Base-by-base conservation (phyloP, 2,329 filamentous ascomycete genomes). In the Cucurbitaria berberidis region DNA sequence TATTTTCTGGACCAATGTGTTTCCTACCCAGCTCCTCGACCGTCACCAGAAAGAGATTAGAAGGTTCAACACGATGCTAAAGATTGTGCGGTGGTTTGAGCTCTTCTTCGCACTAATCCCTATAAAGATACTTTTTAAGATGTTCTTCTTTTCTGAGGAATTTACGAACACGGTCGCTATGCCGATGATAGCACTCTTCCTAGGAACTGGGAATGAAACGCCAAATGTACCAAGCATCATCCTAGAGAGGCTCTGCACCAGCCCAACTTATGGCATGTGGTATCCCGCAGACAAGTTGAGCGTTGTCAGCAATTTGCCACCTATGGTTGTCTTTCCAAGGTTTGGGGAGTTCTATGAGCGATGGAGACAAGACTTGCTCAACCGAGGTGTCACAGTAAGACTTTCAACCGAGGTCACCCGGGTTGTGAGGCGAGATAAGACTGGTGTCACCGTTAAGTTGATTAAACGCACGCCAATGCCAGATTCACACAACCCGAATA, bases 201-300 rank as follows among this genome's bases (percentile, higher is more conserved):
- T 91, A 0, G 89, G 89, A 0, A 91, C 89, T 5, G 88, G 89
- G 1, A 91, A 91, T 60, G 86, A 89, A 63, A 89, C 88, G 0
- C 84, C 88, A 0, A 85, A 90, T 57, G 88, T 91, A 0, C 85
- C 88, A 0, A 84, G 82, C 36, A 86, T 88, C 21, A 86, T 91
- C 29, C 77, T 91, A 13, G 80, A 82, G 58, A 62, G 80, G 10
- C 69, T 82, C 1, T 78, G 74, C 61, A 81, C 79, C 1, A 81
- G 78, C 58, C 81, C 82, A 0, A 84, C 82, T 1, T 84, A 83
- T 53, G 82, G 82, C 39, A 84, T 85, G 81, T 85, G 82, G 82
- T 84, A 83, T 60, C 78, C 81, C 2, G 71, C 75, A 9, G 80
- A 81, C 60, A 77, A 79, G 62, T 65, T 69, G 40, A 81, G 77